Base-by-base conservation (phyloP, 169 alveolate genomes). In the Toxoplasma gondii region DNA sequence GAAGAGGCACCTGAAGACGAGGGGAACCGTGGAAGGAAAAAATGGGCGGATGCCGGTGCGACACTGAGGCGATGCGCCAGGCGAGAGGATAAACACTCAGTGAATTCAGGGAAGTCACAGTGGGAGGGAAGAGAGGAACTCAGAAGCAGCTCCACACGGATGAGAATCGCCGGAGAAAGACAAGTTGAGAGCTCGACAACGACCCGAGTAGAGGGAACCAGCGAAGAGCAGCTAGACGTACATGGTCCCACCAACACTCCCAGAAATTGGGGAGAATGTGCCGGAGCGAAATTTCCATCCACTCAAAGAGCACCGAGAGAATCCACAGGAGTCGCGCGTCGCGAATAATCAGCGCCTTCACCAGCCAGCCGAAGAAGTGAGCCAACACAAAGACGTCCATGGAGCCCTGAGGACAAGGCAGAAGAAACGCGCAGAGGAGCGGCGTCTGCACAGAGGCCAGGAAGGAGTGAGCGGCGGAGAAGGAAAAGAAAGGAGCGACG, bases 161-260 rank as follows among this genome's bases (percentile, higher is more conserved):
- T 4, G 58, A 12, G 58, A 49, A 7, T n/a, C 39, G 84, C 84
- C 24, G 27, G 84, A 36, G 27, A 74, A 44, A 31, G 22, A n/a
- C 9, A 69, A n/a, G 82, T 7, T 22, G 7, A 7, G 31, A n/a
- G 41, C 31, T 69, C 31, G n/a, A n/a, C n/a, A n/a, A n/a, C n/a
- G n/a, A 58, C 16, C 16, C n/a, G 70, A 49, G 58, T 4, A 4
- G 22, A 49, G 22, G 58, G 58, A 49, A 12, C 22, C 22, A 12
- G 22, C 58, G 58, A 49, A 49, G 58, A 49, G 74, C 70, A 67
- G 16, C 19, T 27, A 24, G 36, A 67, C 95, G 5, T 38, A 98
- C 93, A 95, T 97, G 98, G 93, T 98, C 99, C 99, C 99, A 98
- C 99, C 99, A 98, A 88, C 99, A 98, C 95, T 98, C 99, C 95